Percentiles rank a stretch among this genome's conserved stretches.
These are phyloP conservation scores for Aspergillus piperis DNA, from an alignment of 2,329 filamentous ascomycete genomes.

Conservation along the genomic window DNA sequence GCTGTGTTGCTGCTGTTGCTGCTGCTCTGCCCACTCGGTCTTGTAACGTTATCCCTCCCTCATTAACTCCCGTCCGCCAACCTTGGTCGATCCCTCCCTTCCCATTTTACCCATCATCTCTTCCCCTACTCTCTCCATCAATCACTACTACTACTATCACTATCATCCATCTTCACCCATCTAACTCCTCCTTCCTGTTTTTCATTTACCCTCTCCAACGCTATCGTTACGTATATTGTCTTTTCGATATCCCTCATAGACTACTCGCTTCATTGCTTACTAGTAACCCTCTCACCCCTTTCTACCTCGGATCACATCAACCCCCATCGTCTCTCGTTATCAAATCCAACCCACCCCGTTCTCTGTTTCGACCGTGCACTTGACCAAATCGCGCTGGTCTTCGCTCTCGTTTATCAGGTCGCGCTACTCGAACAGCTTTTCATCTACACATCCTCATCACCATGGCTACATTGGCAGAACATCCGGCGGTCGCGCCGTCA, in stretches of 20 bases:
- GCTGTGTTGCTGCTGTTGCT: conserved; percentile 2
- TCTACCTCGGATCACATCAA: neutral
- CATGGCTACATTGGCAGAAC: conserved; percentile 42
- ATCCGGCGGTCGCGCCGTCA: conserved; percentile 31
- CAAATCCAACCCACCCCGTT: neutral
- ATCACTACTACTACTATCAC: conserved; percentile 2
- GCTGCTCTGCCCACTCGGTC: neutral
- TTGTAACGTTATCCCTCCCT: conserved; percentile 9
- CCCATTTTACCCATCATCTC: neutral
- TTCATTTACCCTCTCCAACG: neutral
- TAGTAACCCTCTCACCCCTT: neutral
- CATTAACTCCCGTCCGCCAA: conserved; percentile 13
- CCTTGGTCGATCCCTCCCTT: conserved; percentile 13
- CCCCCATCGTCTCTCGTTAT: conserved; percentile 10
- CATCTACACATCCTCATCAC: conserved; percentile 4
- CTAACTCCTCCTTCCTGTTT: neutral
- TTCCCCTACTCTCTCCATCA: neutral
- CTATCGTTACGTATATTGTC: neutral
- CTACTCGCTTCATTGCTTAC: neutral
- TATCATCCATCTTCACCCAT: neutral
- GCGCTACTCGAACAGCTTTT: neutral
- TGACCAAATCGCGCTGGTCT: conserved; percentile 4
- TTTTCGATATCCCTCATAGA: conserved; percentile 3
- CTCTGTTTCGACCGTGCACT: neutral
- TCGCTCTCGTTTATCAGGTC: neutral